These are phyloP conservation scores for Tolypocladium inflatum DNA, from an alignment of 2,329 filamentous ascomycete genomes.

Conservation along the genomic window DNA sequence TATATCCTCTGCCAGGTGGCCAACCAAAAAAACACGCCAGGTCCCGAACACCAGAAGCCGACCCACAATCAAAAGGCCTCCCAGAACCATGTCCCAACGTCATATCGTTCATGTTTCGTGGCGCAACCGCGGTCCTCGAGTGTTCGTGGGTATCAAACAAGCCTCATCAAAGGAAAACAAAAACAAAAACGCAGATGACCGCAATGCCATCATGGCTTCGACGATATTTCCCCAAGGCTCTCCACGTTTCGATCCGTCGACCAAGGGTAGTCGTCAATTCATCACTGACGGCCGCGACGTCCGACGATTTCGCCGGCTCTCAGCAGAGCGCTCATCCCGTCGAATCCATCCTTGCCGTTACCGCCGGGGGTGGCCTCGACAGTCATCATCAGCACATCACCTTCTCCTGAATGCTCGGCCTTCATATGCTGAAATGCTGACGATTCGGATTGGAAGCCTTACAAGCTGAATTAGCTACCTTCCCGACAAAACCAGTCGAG, in stretches of 20 bases:
- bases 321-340: slow-evolving; percentile 50
- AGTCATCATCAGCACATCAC: slow-evolving; percentile 21
- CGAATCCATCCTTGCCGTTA: slow-evolving; percentile 25
- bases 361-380: slow-evolving; percentile 9
- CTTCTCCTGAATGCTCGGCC: slow-evolving; percentile 16
- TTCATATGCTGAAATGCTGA: slow-evolving; percentile 21
- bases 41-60: not conserved
- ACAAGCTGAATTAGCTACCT: slow-evolving; percentile 17
- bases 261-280: not conserved
- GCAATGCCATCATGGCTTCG: not conserved
- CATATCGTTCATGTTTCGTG: not conserved
- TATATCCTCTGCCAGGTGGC: not conserved
- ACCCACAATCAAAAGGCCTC: not conserved
- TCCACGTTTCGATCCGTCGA: not conserved
- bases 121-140: not conserved
- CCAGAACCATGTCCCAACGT: not conserved
- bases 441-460: slow-evolving; percentile 24
- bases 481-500: slow-evolving; percentile 6
- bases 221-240: not conserved
- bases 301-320: slow-evolving; percentile 51
- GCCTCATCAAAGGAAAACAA: slow-evolving; percentile 4
- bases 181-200: not conserved
- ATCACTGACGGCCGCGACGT: slow-evolving; percentile 19
- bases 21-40: not conserved
- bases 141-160: slow-evolving; percentile 3